Base-by-base conservation (phyloP, 306 rosid genomes). In the Pterocarpus santalinus region DNA sequence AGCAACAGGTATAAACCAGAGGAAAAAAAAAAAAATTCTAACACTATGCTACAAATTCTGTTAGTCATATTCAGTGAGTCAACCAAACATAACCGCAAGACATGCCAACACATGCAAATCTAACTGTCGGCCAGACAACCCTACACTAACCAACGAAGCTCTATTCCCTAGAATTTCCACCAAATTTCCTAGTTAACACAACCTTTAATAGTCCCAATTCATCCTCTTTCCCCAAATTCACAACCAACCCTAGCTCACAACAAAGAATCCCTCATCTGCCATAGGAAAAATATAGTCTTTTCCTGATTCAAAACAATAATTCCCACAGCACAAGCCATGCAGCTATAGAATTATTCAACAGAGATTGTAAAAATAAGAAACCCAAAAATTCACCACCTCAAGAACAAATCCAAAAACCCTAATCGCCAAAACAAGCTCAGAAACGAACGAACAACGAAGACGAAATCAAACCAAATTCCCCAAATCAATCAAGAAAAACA, bases 231-330 rank as follows among this genome's bases (percentile, higher is more conserved):
- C 71, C 61, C 74, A 69, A 79, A 76, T 80, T 86, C 73, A 65
- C 64, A 82, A 73, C 51, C 51, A 68, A 15, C 30, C 72, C 56
- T 34, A 53, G 44, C 81, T 64, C 80, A 82, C 28, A 9, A 82
- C 28, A 9, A 38, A 69, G 38, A 82, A 63, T 30, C 53, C 38
- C 72, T 74, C 68, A 76, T 77, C 62, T 72, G 49, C 81, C 47
- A 39, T 16, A 69, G 44, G 44, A 51, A 47, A 55, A 16, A 16
- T n/a, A 55, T 0, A 61, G 13, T 6, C n/a, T 52, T 77, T 73
- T 72, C 80, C 34, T 43, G 65, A 86, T 81, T 71, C 46, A 86
- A 81, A 13, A 67, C 51, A 82, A 86, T 44, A 66, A 80, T 35
- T 81, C 75, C 56, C 74, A 66, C 36, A 57, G 46, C 33, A 69